Conservation (phyloP, 192 early-diverging fungal species). For the Haplosporangium gracile region DNA sequence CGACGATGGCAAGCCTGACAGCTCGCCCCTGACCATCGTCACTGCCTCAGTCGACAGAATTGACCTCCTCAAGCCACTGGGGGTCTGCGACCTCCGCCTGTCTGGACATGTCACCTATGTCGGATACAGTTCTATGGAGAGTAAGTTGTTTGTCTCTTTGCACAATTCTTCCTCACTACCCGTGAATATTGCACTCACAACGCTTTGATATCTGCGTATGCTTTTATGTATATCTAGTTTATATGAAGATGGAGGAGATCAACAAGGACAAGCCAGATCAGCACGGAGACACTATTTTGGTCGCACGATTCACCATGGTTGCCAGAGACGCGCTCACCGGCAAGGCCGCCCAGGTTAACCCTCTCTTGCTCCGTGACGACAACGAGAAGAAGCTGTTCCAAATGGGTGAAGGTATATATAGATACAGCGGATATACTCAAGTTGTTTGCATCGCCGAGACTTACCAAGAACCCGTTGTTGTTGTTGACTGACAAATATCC, state of each 20-base stretch:
- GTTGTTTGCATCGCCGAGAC: neutral
- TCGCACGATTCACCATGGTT: slow-evolving; percentile 93
- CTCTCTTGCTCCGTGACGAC: slow-evolving; percentile 77
- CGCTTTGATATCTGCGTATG: neutral
- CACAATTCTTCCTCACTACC: neutral
- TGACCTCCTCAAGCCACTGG: slow-evolving; percentile 73
- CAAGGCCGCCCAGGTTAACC: slow-evolving; percentile 77
- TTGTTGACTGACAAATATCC: neutral
- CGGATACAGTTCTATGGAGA: slow-evolving; percentile 89
- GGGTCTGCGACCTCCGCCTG: slow-evolving; percentile 78
- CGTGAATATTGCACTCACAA: neutral
- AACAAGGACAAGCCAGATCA: slow-evolving; percentile 24
- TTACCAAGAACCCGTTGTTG: neutral
- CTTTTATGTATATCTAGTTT: slow-evolving; percentile 55
- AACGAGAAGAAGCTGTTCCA: slow-evolving; percentile 78
- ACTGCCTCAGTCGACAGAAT: slow-evolving; percentile 92
- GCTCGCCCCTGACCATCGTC: slow-evolving; percentile 77
- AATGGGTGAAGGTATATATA: slow-evolving; percentile 66
- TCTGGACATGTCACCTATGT: slow-evolving; percentile 86
- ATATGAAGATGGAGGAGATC: slow-evolving; percentile 72
- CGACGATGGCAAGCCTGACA: slow-evolving; percentile 43
- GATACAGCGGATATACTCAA: neutral
- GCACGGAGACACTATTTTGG: slow-evolving; percentile 70
- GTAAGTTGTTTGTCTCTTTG: slow-evolving; percentile 20
- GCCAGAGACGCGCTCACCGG: slow-evolving; percentile 76